Conservation (phyloP, 768 basidiomycete species). For the Lactarius hengduanensis region DNA sequence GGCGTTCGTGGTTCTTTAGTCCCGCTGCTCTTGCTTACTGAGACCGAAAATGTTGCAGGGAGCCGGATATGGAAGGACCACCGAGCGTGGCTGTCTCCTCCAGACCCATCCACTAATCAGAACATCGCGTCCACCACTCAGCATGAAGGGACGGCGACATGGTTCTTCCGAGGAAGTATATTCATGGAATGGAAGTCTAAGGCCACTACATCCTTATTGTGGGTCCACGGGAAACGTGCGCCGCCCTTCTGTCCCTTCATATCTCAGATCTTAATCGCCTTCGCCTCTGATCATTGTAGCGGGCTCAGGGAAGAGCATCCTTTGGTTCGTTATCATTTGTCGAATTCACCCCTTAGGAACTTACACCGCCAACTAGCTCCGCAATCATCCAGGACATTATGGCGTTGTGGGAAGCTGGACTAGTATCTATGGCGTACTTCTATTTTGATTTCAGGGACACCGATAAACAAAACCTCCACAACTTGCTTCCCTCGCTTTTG, state of each 20-base stretch:
- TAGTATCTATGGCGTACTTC: not conserved
- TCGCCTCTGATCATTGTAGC: not conserved
- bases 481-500: not conserved
- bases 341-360: not conserved
- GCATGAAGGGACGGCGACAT: not conserved
- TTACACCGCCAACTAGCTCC: not conserved
- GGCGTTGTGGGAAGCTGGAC: not conserved
- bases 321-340: not conserved
- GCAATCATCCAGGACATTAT: not conserved
- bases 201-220: not conserved
- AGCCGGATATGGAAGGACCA: too few relatives aligned
- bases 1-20: not conserved
- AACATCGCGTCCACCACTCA: not conserved
- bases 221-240: constrained; percentile 10
- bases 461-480: not conserved
- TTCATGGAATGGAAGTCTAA: not conserved
- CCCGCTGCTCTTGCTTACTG: not conserved
- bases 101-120: not conserved
- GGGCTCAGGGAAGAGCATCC: not conserved
- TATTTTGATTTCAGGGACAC: not conserved
- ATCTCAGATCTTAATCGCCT: not conserved
- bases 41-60: not conserved
- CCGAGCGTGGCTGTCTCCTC: not conserved
- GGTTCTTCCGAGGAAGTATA: not conserved
- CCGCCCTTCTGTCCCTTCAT: not conserved